Conservation (phyloP, 2,329 filamentous ascomycete species). For the Colletotrichum acutatum region DNA sequence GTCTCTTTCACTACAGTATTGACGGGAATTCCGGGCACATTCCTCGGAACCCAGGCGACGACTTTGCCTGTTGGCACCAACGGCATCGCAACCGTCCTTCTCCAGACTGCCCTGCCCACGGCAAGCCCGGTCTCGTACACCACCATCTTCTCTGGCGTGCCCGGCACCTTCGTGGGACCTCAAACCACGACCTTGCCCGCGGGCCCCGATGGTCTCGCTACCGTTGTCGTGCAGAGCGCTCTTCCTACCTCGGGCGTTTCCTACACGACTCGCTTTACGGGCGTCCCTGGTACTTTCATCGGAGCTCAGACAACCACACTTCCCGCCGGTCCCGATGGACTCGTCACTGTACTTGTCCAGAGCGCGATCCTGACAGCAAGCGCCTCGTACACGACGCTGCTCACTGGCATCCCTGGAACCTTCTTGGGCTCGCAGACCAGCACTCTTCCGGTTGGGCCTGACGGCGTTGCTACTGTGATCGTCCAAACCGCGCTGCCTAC, state of each 20-base stretch:
- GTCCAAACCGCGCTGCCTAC: not conserved
- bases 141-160: not conserved
- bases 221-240: conserved; percentile 9
- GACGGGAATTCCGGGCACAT: not conserved
- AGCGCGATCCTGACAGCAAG: not conserved
- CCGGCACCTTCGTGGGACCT: not conserved
- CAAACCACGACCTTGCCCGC: conserved; percentile 2
- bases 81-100: not conserved
- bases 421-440: not conserved
- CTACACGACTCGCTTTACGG: conserved; percentile 4
- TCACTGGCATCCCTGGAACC: conserved; percentile 4
- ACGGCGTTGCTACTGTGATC: not conserved
- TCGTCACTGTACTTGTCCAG: not conserved
- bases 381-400: not conserved
- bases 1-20: conserved; percentile 2
- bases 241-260: not conserved
- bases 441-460: not conserved
- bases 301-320: not conserved
- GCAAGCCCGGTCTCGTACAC: not conserved
- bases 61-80: not conserved
- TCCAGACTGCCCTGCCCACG: not conserved
- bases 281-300: not conserved
- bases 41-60: not conserved
- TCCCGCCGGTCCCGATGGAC: not conserved
- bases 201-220: not conserved